Base-by-base conservation (phyloP, 139 green algal genomes). In the Tetraselmis chui region DNA sequence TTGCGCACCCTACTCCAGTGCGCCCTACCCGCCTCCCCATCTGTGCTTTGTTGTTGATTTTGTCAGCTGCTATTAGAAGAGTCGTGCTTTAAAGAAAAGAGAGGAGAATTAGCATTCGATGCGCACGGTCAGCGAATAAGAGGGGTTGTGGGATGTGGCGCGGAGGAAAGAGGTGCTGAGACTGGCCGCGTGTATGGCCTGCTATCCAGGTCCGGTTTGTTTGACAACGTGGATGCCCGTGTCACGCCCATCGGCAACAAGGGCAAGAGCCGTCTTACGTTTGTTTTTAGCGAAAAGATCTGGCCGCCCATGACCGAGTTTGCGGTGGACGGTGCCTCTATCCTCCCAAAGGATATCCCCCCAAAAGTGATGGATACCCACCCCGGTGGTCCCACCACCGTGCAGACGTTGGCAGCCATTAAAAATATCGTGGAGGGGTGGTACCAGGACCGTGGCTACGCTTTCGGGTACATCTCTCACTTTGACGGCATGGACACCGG, bases 401-500 rank as follows among this genome's bases (percentile, higher is more conserved):
- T 93, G 79, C 31, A 84, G 79, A 87, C 83, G 28, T 85, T 93
- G 81, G 85, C 84, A 2, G 31, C 45, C 30, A 89, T 92, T 83
- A 90, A 90, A 75, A 90, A 92, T 76, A 86, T 89, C 32, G 86
- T 97, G 27, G 92, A 95, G 77, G 87, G 90, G 32, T 95, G 91
- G 89, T 97, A 97, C 83, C 85, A 90, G 23, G 83, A 92, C 23
- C 89, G 88, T 24, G 92, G 93, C 28, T 95, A 89, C 75, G 87
- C 85, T 5, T 86, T 89, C 5, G 88, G 79, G 23, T 91, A 89
- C 80, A 89, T 95, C 78, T 86, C 76, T 0, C 79, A 88, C 75
- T 96, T 94, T 59, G 91, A 91, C n/a, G 92, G 93, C 79, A 90
- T 97, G 90, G 89, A 93, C 32, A 94, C 87, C 24, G 91, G 91